phyloP scores from a whole-genome alignment of 352 stramenopile genomes.

The Phytophthora melonis region DNA sequence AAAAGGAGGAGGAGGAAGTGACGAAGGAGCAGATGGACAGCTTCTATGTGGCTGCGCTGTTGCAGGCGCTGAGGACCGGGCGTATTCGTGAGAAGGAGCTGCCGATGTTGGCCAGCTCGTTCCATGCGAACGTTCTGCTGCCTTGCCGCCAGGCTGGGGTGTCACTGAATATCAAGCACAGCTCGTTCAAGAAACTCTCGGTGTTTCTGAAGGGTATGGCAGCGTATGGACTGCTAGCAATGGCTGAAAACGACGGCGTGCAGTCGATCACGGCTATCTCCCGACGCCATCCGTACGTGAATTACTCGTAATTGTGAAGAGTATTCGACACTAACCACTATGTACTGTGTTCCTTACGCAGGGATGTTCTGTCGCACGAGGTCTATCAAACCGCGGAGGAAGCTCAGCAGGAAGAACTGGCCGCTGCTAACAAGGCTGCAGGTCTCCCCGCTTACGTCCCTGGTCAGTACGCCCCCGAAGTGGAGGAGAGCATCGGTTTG shows the following conservation, averaged over 20 bases:
- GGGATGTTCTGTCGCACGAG: slow-evolving; percentile 66
- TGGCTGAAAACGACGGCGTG: slow-evolving; percentile 80
- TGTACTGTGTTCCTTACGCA: slow-evolving; percentile 29
- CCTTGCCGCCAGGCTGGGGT: slow-evolving; percentile 62
- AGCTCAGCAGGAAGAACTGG: slow-evolving; percentile 55
- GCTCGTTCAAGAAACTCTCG: slow-evolving; percentile 86
- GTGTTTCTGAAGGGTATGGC: slow-evolving; percentile 78
- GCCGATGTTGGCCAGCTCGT: slow-evolving; percentile 82
- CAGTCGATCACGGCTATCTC: slow-evolving; percentile 79
- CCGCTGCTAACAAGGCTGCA: slow-evolving; percentile 45
- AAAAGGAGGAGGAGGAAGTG: slow-evolving; percentile 37
- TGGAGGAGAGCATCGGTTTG: slow-evolving; percentile 74
- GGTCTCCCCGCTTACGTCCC: slow-evolving; percentile 56
- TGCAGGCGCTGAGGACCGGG: slow-evolving; percentile 67
- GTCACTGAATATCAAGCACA: slow-evolving; percentile 80
- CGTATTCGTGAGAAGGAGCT: slow-evolving; percentile 78
- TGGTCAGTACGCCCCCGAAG: slow-evolving; percentile 68
- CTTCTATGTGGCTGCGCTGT: slow-evolving; percentile 66
- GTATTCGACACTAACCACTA: not conserved
- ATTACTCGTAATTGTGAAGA: not conserved
- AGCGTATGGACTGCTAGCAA: slow-evolving; percentile 53
- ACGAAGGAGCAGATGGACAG: slow-evolving; percentile 80
- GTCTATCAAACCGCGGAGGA: slow-evolving; percentile 68
- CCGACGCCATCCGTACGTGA: slow-evolving; percentile 75
- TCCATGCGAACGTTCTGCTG: slow-evolving; percentile 75